Base-by-base conservation (phyloP, 2,329 filamentous ascomycete species). In the Diplodia mutila region DNA sequence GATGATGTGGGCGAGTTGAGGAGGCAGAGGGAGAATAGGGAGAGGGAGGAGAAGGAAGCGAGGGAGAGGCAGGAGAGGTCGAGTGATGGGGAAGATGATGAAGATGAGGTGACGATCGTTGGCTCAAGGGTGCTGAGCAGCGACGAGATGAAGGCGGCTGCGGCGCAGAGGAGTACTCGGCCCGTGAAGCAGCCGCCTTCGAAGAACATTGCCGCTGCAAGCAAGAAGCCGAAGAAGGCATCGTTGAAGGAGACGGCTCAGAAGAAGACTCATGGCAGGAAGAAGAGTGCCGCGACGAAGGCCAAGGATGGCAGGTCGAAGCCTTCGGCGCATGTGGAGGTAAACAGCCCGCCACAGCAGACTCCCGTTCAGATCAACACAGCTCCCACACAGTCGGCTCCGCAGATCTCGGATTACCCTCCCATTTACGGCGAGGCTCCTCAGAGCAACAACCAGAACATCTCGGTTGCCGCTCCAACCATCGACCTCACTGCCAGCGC, bases 1-100 rank as follows among this genome's bases (percentile, higher is more conserved):
- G 59, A 63, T 37, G 59, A 29, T 12, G 29, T 63, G 18, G 59
- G 59, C 3, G 59, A 63, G 27, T 5, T 63, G 27, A 21, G 42
- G 59, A 34, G 46, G 55, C 16, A 8, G 46, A 51, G 11, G 59
- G 37, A 37, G 27, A 21, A 11, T 7, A 25, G n/a, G 25, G 42
- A 37, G 46, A 51, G 6, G 46, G 21, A 23, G 46, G 29, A 14
- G 25, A 32, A 6, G 46, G 21, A 23, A n/a, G n/a, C 7, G 25
- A 32, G 8, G 57, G 12, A 23, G 57, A 7, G 39, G 18, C 16
- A 18, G 57, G 42, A 34, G 25, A 8, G 1, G 0, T 14, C 1
- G 37, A 25, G n/a, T 14, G 25, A 14, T 8, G 54, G 8, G 8
- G 8, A 34, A 4, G 18, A 16, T 16, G 39, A 32, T 6, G 25